Conservation (phyloP, 2,329 filamentous ascomycete genomes). For the Aureobasidium sp. region DNA sequence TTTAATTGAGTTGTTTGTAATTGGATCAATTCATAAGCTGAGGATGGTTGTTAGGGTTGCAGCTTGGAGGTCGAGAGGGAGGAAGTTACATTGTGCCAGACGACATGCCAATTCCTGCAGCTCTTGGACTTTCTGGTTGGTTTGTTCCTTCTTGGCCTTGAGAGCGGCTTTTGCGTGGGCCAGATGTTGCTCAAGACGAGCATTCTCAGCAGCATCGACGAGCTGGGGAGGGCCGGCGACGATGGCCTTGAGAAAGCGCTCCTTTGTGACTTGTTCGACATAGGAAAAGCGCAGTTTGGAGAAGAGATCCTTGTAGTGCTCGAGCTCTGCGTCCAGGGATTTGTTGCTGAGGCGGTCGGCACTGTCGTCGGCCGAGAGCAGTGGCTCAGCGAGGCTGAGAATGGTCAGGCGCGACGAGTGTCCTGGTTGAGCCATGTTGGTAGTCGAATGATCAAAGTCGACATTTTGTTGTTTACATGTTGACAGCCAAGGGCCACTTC, state of each 20-base stretch:
- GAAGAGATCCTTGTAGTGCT: constrained; percentile 91
- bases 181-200: constrained; percentile 63
- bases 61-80: background rate
- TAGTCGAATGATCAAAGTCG: background rate
- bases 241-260: constrained; percentile 91
- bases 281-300: constrained; percentile 95
- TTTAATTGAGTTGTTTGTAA: constrained; percentile 43
- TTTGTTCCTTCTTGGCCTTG: constrained; percentile 68
- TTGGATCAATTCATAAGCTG: constrained; percentile 47
- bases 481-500: background rate
- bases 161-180: constrained; percentile 63
- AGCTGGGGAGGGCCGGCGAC: constrained; percentile 84
- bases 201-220: constrained; percentile 73
- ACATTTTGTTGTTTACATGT: background rate
- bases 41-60: background rate
- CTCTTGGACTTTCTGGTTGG: constrained; percentile 29
- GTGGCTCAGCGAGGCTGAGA: constrained; percentile 28
- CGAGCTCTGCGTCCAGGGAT: constrained; percentile 71
- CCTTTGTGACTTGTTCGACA: constrained; percentile 96
- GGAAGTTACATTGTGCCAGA: background rate
- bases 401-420: constrained; percentile 56
- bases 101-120: constrained; percentile 4
- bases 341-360: constrained; percentile 56
- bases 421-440: constrained; percentile 17
- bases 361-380: constrained; percentile 21